Percentiles rank a stretch among this genome's conserved stretches.
phyloP scores from a whole-genome alignment of 2,329 filamentous ascomycete species.

The Pyrenophora tritici-repentis region DNA sequence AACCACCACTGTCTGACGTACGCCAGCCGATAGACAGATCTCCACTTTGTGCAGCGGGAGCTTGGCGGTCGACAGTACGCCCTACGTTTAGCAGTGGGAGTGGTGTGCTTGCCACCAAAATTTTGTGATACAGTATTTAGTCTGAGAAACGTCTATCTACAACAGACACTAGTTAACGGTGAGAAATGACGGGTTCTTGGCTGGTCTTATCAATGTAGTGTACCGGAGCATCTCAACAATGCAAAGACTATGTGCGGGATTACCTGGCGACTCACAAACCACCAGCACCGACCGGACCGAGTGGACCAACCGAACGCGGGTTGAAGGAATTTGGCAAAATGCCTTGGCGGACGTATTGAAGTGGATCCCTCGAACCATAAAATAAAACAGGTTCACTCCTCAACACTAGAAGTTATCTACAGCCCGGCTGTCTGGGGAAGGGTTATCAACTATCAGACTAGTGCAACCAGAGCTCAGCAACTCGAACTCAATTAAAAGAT shows the following conservation, averaged over 20 bases:
- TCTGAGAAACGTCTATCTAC: background rate
- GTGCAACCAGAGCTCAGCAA: background rate
- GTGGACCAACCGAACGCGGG: background rate
- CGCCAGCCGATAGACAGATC: conserved; percentile 21
- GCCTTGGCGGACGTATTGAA: conserved; percentile 25
- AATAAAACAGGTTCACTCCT: conserved; percentile 21
- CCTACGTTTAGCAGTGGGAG: conserved; percentile 3
- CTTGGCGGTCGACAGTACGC: conserved; percentile 27
- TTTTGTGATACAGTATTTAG: background rate
- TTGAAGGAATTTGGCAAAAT: conserved; percentile 5
- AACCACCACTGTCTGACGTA: conserved; percentile 28
- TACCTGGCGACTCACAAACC: conserved; percentile 3
- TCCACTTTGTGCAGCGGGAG: conserved; percentile 29
- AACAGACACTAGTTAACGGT: conserved; percentile 11
- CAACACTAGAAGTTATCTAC: background rate
- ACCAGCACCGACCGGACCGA: conserved; percentile 6
- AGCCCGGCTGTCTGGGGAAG: background rate
- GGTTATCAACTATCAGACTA: background rate
- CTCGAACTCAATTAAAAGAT: too few relatives aligned
- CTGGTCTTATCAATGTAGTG: background rate
- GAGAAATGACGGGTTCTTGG: background rate
- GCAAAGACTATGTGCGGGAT: background rate
- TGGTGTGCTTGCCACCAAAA: background rate
- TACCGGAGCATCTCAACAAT: conserved; percentile 2
- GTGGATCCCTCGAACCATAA: conserved; percentile 9